Evolutionary conservation across 2,329 filamentous ascomycete genomes (phyloP).

Genomic region (Stemphylium vesicarium): DNA sequence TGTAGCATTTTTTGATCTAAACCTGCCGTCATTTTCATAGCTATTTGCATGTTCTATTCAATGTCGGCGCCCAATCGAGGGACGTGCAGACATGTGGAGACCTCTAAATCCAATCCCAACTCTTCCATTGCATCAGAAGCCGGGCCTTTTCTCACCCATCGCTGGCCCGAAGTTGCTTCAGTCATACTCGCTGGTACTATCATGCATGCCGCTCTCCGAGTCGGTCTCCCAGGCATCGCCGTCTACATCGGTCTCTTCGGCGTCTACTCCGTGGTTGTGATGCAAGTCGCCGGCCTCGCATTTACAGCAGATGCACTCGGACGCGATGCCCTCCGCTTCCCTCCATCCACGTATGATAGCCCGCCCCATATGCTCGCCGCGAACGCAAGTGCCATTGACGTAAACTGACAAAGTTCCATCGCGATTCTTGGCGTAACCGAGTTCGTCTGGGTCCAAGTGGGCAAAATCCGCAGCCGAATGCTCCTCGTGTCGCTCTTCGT

Average conservation of each 20-base stretch:
- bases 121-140: background rate
- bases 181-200: background rate
- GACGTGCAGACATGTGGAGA: background rate
- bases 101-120: background rate
- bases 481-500: slow-evolving; percentile 1
- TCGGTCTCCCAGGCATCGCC: background rate
- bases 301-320: slow-evolving; percentile 9
- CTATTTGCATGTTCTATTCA: background rate
- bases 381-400: background rate
- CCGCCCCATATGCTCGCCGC: slow-evolving; percentile 4
- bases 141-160: no score
- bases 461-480: slow-evolving; percentile 9
- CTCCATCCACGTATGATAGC: slow-evolving; percentile 3
- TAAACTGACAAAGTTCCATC: slow-evolving; percentile 7
- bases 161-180: background rate
- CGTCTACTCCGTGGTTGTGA: background rate
- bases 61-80: background rate
- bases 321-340: background rate
- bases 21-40: background rate
- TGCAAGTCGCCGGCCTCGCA: background rate
- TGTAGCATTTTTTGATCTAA: background rate
- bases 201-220: background rate
- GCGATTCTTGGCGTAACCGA: slow-evolving; percentile 5
- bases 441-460: background rate
- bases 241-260: background rate